These are phyloP conservation scores for Schizochytrium sp. DNA, from an alignment of 108 stramenopile genomes.

Conservation along the genomic window DNA sequence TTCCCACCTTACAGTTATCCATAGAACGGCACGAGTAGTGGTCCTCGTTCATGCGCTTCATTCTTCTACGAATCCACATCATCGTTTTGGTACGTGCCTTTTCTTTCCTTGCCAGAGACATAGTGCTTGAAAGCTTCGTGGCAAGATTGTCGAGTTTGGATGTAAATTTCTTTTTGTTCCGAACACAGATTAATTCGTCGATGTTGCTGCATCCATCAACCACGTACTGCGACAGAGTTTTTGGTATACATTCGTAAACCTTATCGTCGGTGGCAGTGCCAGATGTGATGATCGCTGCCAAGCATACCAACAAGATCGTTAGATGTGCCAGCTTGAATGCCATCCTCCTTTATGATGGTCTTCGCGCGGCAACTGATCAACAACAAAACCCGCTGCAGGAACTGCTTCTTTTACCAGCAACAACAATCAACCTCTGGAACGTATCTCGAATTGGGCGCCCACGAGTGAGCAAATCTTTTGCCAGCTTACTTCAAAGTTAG, in stretches of 20 bases:
- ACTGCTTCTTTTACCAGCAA: too few relatives aligned
- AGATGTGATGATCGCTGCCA: background rate
- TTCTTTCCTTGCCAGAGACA: background rate
- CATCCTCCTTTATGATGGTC: too few relatives aligned
- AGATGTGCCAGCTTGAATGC: too few relatives aligned
- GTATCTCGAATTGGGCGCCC: too few relatives aligned
- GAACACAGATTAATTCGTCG: background rate
- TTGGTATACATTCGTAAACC: background rate
- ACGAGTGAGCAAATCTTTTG: too few relatives aligned
- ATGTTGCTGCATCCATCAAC: background rate
- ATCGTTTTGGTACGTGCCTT: background rate
- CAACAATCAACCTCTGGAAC: too few relatives aligned
- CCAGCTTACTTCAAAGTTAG: too few relatives aligned
- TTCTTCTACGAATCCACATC: background rate
- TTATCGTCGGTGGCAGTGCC: background rate
- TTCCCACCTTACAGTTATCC: conserved; percentile 3
- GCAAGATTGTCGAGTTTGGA: background rate
- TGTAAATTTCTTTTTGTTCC: background rate
- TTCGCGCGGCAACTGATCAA: too few relatives aligned
- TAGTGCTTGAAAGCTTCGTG: background rate
- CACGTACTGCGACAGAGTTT: background rate
- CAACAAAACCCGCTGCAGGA: too few relatives aligned
- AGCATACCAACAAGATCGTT: background rate
- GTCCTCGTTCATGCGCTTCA: background rate
- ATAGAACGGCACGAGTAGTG: background rate